phyloP scores from a whole-genome alignment of 768 basidiomycete genomes.

The Tylopilus sp. region DNA sequence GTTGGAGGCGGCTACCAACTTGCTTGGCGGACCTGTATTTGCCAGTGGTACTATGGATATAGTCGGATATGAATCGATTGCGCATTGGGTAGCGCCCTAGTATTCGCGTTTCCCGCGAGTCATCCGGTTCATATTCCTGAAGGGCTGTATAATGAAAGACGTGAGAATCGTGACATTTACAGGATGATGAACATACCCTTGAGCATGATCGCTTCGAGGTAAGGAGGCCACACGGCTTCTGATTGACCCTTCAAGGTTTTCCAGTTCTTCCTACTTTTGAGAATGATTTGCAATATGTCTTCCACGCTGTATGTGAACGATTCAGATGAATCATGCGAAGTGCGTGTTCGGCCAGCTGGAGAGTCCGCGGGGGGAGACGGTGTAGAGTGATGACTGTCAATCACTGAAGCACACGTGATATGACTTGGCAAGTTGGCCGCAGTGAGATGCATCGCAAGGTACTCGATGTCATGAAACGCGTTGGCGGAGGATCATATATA shows the following conservation, averaged over 20 bases:
- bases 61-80: slow-evolving; percentile 78
- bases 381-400: neutral
- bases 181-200: slow-evolving; percentile 48
- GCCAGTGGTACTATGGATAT: slow-evolving; percentile 67
- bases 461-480: slow-evolving; percentile 4
- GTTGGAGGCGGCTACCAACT: slow-evolving; percentile 77
- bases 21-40: slow-evolving; percentile 73
- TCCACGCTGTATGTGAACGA: slow-evolving; percentile 26
- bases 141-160: slow-evolving; percentile 43
- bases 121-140: slow-evolving; percentile 69
- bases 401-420: neutral
- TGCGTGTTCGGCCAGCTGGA: slow-evolving; percentile 3
- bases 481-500: slow-evolving; percentile 25
- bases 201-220: slow-evolving; percentile 72
- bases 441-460: slow-evolving; percentile 17
- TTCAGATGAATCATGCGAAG: slow-evolving; percentile 9
- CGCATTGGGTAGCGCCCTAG: slow-evolving; percentile 76
- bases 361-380: slow-evolving; percentile 3
- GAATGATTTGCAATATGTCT: slow-evolving; percentile 64
- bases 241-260: slow-evolving; percentile 63
- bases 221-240: slow-evolving; percentile 77
- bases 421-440: slow-evolving; percentile 2
- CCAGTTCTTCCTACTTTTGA: slow-evolving; percentile 71
- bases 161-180: slow-evolving; percentile 16
- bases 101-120: slow-evolving; percentile 68